Evolutionary conservation across 2,329 filamentous ascomycete species (phyloP), one percentile per base, ranked within the genome.

Genomic region (Fusarium agapanthi): DNA sequence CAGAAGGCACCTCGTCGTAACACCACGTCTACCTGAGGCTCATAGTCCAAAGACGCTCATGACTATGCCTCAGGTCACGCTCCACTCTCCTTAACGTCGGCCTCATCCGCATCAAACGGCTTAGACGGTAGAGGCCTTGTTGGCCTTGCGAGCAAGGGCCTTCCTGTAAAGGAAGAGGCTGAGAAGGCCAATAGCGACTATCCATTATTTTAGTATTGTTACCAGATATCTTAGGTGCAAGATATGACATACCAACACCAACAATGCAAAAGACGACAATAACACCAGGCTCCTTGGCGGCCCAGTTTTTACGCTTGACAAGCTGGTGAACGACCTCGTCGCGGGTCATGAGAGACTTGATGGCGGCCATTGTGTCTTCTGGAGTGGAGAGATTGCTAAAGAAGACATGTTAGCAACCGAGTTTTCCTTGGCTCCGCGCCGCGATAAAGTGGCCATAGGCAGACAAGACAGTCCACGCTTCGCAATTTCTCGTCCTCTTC

Each of bases 191-290:
- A 79, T 58, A 55, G 72, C 81, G 56, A 85, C 83, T 81, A 55
- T 16, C 13, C 34, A 35, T 11, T 32, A 3, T 43, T 47, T 79
- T 65, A 78, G 76, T 53, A 69, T 34, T n/a, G 20, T 59, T 16
- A 24, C 12, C 18, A 24, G n/a, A 20, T 22, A 24, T 14, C 22
- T 28, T 44, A n/a, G 28, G 30, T n/a, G 30, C n/a, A 13, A 56
- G 37, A 37, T 22, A 28, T 28, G n/a, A 59, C 81, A 51, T 81
- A 83, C 82, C 82, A 56, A 84, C 58, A 65, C 80, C 81, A 71
- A 85, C 79, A 60, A 85, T 85, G 77, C 79, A 81, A 75, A 85
- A 84, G 73, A 85, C 83, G 58, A 84, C 79, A 67, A 85, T 79
- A 72, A 83, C 81, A 76, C 83, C 83, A 57, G 78, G 77, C 59